Evolutionary conservation across 2,329 filamentous ascomycete genomes (phyloP), one percentile per base, ranked within the genome.

Genomic region (Arthrobotrys entomopaga): DNA sequence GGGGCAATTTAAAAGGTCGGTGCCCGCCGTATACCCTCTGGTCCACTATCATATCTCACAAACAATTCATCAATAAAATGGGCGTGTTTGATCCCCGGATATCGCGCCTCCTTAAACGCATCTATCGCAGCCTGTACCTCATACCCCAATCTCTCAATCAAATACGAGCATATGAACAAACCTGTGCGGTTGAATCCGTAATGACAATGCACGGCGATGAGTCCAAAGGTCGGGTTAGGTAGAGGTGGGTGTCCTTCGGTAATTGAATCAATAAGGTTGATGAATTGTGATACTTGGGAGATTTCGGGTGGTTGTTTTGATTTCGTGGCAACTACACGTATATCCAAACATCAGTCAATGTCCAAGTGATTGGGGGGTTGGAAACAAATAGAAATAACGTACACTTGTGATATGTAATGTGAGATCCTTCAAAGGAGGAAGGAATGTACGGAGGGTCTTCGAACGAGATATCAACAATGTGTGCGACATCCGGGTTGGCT

Each of bases 101-200:
- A 88, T 63, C 93, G 84, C 65, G 87, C 87, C 77, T 82, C 82
- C 16, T 88, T 88, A 82, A 98, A 98, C 73, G 88, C 86, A 60
- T 91, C 88, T 73, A 98, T 88, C 0, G 94, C 94, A 64, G 90
- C 88, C 78, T 91, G 87, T 1, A 97, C 87, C 20, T 83, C 84
- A 79, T 87, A 93, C 0, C 87, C 89, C 77, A 90, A 87, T 53
- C 88, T 85, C 82, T 97, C 93, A 13, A 97, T 89, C n/a, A 98
- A 84, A 80, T 97, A 98, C 79, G 89, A 92, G 34, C 92, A 90
- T 58, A 98, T 88, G 80, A 97, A 91, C 81, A 94, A 97, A 0
- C 94, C 94, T 0, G 94, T 97, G 20, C 93, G 87, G 80, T 98
- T 97, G 83, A 96, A 97, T 0, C 94, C 94, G 78, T 97, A 97